A percentile compares a stretch with the other conserved stretches of the same genome.
phyloP scores from a whole-genome alignment of 768 basidiomycete species.

The Suillus fuscotomentosus region DNA sequence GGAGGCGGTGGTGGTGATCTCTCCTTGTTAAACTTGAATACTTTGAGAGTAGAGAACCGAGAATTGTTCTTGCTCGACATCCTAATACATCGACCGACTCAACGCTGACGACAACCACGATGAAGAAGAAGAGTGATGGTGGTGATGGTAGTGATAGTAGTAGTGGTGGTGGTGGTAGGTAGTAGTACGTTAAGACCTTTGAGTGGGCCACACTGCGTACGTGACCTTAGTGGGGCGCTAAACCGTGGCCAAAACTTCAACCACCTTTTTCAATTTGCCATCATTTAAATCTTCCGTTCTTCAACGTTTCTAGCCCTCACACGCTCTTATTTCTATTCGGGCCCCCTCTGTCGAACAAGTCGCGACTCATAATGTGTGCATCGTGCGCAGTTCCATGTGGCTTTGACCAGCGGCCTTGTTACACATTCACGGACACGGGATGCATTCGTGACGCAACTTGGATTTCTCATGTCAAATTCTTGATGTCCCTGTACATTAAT shows the following conservation, averaged over 20 bases:
- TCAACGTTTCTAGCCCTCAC: not conserved
- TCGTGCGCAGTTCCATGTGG: not conserved
- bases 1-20: conserved; percentile 56
- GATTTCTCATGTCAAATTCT: not conserved
- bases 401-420: not conserved
- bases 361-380: not conserved
- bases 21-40: conserved; percentile 38
- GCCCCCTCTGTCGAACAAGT: not conserved
- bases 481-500: not conserved
- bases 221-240: not conserved
- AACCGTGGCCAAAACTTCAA: conserved; percentile 1
- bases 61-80: conserved; percentile 27
- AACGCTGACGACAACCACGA: not conserved
- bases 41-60: conserved; percentile 40
- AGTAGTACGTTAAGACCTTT: not conserved
- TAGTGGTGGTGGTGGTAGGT: not conserved
- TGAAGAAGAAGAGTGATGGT: not conserved
- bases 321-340: not conserved
- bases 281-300: not conserved
- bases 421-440: not conserved
- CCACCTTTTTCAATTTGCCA: not conserved
- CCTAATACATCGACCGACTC: not conserved
- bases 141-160: not conserved
- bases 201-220: not conserved
- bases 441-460: not conserved